phyloP scores from a whole-genome alignment of 2,329 filamentous ascomycete species.

The Verticillium alfalfae region DNA sequence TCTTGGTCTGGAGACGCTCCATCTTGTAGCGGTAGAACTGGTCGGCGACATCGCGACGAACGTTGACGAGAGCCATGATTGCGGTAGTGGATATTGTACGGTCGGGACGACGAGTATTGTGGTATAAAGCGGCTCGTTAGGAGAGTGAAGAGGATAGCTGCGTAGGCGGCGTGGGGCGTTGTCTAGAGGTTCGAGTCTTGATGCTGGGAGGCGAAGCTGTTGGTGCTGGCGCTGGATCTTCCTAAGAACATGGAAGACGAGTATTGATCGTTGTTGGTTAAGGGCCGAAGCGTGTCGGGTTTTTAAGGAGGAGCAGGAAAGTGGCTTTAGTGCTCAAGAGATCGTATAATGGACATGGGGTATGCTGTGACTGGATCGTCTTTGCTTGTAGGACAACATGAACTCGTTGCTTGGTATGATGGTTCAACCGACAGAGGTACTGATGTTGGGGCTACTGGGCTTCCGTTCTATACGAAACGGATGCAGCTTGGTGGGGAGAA shows the following conservation, averaged over 20 bases:
- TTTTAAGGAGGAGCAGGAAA: slow-evolving; percentile 23
- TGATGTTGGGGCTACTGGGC: slow-evolving; percentile 84
- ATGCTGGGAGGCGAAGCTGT: slow-evolving; percentile 16
- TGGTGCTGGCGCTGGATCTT: slow-evolving; percentile 10
- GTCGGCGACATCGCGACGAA: slow-evolving; percentile 96
- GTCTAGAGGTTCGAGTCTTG: slow-evolving; percentile 1
- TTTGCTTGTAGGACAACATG: slow-evolving; percentile 51
- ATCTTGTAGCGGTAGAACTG: slow-evolving; percentile 99
- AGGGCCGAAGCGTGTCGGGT: not conserved
- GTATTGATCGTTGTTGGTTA: not conserved
- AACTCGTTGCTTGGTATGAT: slow-evolving; percentile 37
- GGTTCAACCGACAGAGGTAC: slow-evolving; percentile 80
- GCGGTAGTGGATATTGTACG: slow-evolving; percentile 29
- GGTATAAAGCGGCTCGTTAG: not conserved
- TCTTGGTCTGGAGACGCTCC: slow-evolving; percentile 97
- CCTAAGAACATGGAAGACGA: slow-evolving; percentile 8
- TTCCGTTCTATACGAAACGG: slow-evolving; percentile 93
- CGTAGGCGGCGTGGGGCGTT: not conserved
- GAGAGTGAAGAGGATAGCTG: not conserved
- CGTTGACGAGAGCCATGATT: slow-evolving; percentile 97
- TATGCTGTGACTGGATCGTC: slow-evolving; percentile 39
- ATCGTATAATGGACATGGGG: slow-evolving; percentile 51
- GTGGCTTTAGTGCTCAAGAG: slow-evolving; percentile 48
- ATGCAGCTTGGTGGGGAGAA: slow-evolving; percentile 92
- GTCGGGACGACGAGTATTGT: slow-evolving; percentile 3